Base-by-base conservation (phyloP, 2,329 filamentous ascomycete species). In the Ophiocordyceps polyrhachis-furcata region DNA sequence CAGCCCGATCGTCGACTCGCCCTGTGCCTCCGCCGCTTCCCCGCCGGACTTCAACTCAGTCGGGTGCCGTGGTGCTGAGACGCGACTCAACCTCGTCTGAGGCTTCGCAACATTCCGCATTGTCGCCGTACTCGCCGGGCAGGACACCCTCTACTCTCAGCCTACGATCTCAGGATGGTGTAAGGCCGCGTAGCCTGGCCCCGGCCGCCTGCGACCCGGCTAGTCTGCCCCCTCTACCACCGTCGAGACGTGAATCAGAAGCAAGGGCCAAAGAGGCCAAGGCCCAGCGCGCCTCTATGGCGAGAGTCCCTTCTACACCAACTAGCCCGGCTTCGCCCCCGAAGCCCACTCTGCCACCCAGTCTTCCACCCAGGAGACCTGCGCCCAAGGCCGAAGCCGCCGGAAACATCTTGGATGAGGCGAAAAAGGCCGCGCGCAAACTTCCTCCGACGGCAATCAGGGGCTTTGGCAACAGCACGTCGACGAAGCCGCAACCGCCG, bases 11-110 rank as follows among this genome's bases (percentile, higher is more conserved):
- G 15, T 45, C 35, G 35, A 19, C 48, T 35, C 56, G 56, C 60
- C 47, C 61, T 44, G 62, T 63, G 4, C 73, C 73, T 8, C 62
- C 65, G 25, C 57, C 76, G 17, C 71, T 74, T 14, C 62, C 70
- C 15, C 67, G 74, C 28, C 66, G 66, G 23, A 56, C 67, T 2
- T 70, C 69, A 2, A 57, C 62, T 7, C 66, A 71, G 48, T 56
- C 59, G 9, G 50, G 50, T 4, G 44, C 58, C 14, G 55, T 69
- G 31, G 56, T 56, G 20, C 59, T 59, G 5, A 66, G 74, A 21
- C 67, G 71, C 45, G 70, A 65, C 43, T 80, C 76, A 17, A 69
- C 70, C 40, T 71, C 74, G 0, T 80, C 76, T 2, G 73, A 74
- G 28, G 52, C 68, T 13, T 79, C 74, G 2, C 62, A 70, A 46